A percentile compares a stretch with the other conserved stretches of the same genome.
Conservation (phyloP, 2,329 filamentous ascomycete genomes). For the Aspergillus nomiae region DNA sequence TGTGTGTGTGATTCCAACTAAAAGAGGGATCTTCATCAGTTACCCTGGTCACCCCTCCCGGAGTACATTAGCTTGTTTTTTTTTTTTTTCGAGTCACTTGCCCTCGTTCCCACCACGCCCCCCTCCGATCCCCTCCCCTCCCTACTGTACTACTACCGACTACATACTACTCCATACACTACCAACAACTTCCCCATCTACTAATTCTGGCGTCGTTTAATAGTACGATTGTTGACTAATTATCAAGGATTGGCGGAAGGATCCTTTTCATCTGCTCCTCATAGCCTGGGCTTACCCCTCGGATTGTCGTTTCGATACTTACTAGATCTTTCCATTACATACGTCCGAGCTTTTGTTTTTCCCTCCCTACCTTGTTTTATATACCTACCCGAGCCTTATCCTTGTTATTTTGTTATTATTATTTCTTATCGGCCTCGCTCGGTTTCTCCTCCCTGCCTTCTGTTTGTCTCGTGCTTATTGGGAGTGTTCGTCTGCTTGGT, state of each 20-base stretch:
- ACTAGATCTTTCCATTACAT: conserved; percentile 6
- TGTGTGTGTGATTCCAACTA: background rate
- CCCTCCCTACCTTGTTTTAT: background rate
- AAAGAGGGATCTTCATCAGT: conserved; percentile 2
- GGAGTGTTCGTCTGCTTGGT: background rate
- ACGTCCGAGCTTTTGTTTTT: conserved; percentile 1
- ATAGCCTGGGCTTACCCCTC: background rate
- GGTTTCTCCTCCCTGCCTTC: background rate
- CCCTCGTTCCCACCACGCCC: background rate
- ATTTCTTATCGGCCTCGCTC: conserved; percentile 6
- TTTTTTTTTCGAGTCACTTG: conserved; percentile 1
- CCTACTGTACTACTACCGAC: background rate
- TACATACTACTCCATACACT: background rate
- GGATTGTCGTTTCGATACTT: background rate
- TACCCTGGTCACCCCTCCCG: background rate
- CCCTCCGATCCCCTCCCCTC: background rate
- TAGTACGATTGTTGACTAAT: background rate
- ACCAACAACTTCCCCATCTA: background rate
- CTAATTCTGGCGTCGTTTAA: background rate
- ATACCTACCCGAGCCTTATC: background rate
- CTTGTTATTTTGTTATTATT: background rate
- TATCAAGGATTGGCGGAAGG: background rate
- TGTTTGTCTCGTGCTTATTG: background rate
- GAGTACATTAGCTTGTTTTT: conserved; percentile 1
- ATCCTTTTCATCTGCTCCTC: background rate